Evolutionary conservation across 2,329 filamentous ascomycete species (phyloP).

Genomic region (Exserohilum turcica): DNA sequence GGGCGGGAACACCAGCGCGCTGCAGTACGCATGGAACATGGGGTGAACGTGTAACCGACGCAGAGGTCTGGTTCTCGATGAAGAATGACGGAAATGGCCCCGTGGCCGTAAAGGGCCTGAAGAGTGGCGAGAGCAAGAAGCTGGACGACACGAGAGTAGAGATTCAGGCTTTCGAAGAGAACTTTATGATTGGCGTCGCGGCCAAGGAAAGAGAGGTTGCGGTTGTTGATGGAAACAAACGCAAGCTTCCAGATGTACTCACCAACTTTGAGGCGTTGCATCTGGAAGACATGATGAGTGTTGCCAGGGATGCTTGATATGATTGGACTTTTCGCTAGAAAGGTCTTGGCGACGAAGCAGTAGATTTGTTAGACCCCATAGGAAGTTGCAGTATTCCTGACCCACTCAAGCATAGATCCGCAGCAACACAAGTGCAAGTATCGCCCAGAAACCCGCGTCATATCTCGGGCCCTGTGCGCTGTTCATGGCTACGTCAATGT

Average conservation of each 20-base stretch:
- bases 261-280: constrained; percentile 51
- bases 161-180: constrained; percentile 62
- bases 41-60: constrained; percentile 54
- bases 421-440: too few relatives aligned
- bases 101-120: constrained; percentile 1
- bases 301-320: constrained; percentile 21
- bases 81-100: constrained; percentile 37
- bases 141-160: constrained; percentile 62
- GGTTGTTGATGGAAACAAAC: constrained; percentile 24
- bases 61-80: constrained; percentile 56
- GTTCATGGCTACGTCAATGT: background rate
- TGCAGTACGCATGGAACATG: constrained; percentile 53
- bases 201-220: constrained; percentile 36
- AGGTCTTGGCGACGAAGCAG: background rate
- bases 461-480: background rate
- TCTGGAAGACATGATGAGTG: constrained; percentile 51
- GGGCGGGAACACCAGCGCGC: constrained; percentile 48
- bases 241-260: constrained; percentile 45
- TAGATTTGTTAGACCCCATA: background rate
- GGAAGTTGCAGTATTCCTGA: background rate
- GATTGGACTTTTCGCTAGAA: background rate
- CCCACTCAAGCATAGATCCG: too few relatives aligned
- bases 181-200: constrained; percentile 64
- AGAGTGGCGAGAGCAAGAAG: constrained; percentile 10
- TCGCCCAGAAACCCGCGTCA: background rate